Evolutionary conservation across 768 basidiomycete genomes (phyloP), one percentile per base, ranked within the genome.

Genomic region (Kwoniella sp.): DNA sequence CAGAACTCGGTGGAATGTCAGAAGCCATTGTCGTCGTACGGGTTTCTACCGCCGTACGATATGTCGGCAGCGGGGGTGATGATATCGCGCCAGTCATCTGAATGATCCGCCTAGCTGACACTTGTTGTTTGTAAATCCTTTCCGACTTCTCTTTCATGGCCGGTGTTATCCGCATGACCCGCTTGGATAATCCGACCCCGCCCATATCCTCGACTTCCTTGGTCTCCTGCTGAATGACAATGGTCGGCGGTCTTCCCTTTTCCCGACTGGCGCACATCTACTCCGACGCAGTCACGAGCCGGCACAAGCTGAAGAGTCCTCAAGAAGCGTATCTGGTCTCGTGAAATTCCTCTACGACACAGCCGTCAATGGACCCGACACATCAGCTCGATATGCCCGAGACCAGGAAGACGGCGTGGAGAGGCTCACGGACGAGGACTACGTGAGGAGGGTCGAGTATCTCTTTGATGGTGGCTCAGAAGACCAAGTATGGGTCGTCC

Each of bases 371-470:
- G 57, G 63, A n/a, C 57, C 56, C 9, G 56, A 58, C 31, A 34
- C 8, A 2, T 51, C 25, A 8, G 31, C 34, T 7, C 29, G 53
- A 30, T 53, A 64, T n/a, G 26, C 62, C 12, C 87, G 1, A 22
- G 87, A 88, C 70, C 81, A 76, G 65, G 70, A 87, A 34, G 81
- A 82, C 48, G 78, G 90, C 29, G 85, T 94, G 45, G 86, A 88
- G 26, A 82, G 93, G 38, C 86, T 95, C 79, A 91, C 89, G 56
- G 92, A 94, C 79, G 84, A 88, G 55, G 93, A 91, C 79, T 93
- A 86, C 76, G 82, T 85, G 28, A 87, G 90, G 29, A 34, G 58
- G 25, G 52, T 66, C 4, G 37, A 65, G 20, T 37, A 56, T 54
- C 26, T 54, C 30, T 45, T 69, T 85, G 68, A 25, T 3, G 7